Conservation (phyloP, 164 flowering plant genomes). For the Magnolia changhungtana region DNA sequence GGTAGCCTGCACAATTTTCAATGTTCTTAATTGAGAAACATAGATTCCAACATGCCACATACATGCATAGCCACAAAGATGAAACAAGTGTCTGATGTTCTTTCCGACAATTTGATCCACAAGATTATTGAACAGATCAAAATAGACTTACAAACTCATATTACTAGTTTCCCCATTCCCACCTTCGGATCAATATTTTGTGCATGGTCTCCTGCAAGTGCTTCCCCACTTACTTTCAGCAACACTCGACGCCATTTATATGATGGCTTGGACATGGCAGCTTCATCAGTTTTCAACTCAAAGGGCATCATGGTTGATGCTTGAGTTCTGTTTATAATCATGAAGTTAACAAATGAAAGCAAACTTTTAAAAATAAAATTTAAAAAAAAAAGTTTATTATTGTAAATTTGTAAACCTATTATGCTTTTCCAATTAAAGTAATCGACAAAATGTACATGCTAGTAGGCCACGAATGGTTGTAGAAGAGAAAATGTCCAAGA, state of each 20-base stretch:
- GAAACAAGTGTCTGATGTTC: background rate
- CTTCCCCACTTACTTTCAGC: slow-evolving; percentile 99
- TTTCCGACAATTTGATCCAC: background rate
- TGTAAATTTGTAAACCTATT: background rate
- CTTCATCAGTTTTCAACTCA: slow-evolving; percentile 45
- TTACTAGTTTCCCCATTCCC: background rate
- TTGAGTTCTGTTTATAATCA: slow-evolving; percentile 35
- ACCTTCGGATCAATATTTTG: slow-evolving; percentile 98
- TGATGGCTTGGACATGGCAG: slow-evolving; percentile 36
- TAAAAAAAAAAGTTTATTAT: background rate
- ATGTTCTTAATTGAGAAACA: background rate
- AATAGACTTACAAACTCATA: background rate
- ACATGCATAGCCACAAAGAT: too few species aligned
- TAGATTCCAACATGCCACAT: background rate
- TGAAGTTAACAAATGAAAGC: background rate
- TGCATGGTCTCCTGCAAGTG: slow-evolving; percentile 84
- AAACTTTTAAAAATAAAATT: background rate
- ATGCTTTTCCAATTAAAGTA: background rate
- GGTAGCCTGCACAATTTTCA: background rate
- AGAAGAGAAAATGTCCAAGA: too few species aligned
- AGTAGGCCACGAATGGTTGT: background rate
- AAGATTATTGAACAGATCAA: background rate
- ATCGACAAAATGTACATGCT: background rate
- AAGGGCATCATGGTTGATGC: slow-evolving; percentile 41
- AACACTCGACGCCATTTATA: slow-evolving; percentile 86